A percentile compares a stretch with the other conserved stretches of the same genome.
These are phyloP conservation scores for Termitomyces sp. DNA, from an alignment of 768 basidiomycete species.

Conservation along the genomic window DNA sequence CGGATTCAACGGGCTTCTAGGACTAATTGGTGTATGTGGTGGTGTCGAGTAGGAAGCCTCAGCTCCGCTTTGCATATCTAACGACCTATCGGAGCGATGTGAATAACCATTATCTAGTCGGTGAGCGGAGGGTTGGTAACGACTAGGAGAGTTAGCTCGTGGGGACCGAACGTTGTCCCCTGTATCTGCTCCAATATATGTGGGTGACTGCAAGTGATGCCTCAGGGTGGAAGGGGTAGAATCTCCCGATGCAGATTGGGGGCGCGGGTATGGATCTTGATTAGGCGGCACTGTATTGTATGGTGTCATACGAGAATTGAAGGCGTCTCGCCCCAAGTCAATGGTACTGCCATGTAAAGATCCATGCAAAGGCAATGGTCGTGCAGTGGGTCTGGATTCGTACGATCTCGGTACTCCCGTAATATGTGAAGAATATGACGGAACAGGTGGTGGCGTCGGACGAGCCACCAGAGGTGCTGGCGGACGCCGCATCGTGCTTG, in stretches of 20 bases:
- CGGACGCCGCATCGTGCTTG: slow-evolving; percentile 24
- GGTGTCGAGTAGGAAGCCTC: slow-evolving; percentile 44
- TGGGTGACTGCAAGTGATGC: slow-evolving; percentile 31
- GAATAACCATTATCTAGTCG: slow-evolving; percentile 27
- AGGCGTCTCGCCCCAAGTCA: slow-evolving; percentile 25
- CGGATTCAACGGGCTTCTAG: slow-evolving; percentile 37
- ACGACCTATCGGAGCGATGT: slow-evolving; percentile 28
- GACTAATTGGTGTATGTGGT: slow-evolving; percentile 60
- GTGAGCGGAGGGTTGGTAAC: slow-evolving; percentile 26
- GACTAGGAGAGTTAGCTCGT: slow-evolving; percentile 33
- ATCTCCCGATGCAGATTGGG: slow-evolving; percentile 59
- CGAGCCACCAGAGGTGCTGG: slow-evolving; percentile 32
- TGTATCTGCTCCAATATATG: slow-evolving; percentile 29
- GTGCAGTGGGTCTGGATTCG: slow-evolving; percentile 29
- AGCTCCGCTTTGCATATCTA: slow-evolving; percentile 31
- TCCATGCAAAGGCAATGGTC: slow-evolving; percentile 40
- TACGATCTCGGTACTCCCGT: slow-evolving; percentile 38
- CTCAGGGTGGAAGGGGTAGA: slow-evolving; percentile 34
- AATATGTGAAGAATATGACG: slow-evolving; percentile 18
- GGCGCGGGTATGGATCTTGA: slow-evolving; percentile 57
- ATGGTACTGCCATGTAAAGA: slow-evolving; percentile 26
- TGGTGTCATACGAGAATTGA: slow-evolving; percentile 20
- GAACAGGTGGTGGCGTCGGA: slow-evolving; percentile 17
- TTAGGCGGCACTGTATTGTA: slow-evolving; percentile 34
- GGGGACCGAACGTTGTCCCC: slow-evolving; percentile 35